Conservation (phyloP, 1,139 yeast genomes). For the Debaryomycetaceae sp. region DNA sequence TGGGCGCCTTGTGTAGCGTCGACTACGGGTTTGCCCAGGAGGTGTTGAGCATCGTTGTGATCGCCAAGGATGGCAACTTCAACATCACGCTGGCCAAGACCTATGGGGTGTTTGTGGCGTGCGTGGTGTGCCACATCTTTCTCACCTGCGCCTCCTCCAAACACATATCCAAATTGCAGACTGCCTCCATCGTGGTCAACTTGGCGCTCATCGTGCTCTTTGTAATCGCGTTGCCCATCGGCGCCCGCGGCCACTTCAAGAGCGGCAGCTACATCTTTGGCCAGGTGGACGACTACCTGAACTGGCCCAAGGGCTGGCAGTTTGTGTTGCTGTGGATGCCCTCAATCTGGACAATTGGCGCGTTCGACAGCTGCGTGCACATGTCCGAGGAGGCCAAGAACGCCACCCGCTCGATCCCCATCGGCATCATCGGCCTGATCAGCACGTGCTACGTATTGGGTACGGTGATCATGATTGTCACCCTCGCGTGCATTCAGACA, state of each 20-base stretch:
- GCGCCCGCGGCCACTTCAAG: constrained; percentile 18
- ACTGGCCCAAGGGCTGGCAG: constrained; percentile 21
- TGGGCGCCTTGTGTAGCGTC: constrained; percentile 26
- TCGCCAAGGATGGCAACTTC: constrained; percentile 20
- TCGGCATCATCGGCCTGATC: constrained; percentile 24
- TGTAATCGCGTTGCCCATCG: constrained; percentile 24
- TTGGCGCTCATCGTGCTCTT: constrained; percentile 14
- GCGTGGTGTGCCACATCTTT: constrained; percentile 16
- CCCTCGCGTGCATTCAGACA: constrained; percentile 18
- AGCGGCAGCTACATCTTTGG: constrained; percentile 16
- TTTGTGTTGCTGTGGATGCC: constrained; percentile 26
- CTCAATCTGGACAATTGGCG: constrained; percentile 30
- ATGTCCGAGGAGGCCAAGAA: constrained; percentile 27
- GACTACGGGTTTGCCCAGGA: constrained; percentile 25
- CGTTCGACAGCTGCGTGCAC: constrained; percentile 29
- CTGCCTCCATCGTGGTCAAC: constrained; percentile 21
- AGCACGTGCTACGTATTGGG: constrained; percentile 20
- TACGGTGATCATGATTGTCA: constrained; percentile 17
- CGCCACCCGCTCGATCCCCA: constrained; percentile 24
- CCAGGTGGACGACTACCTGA: constrained; percentile 14
- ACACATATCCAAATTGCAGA: constrained; percentile 15
- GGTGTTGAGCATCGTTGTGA: constrained; percentile 21
- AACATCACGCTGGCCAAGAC: constrained; percentile 18
- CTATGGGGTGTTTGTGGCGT: constrained; percentile 27
- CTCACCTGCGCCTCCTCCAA: constrained; percentile 22